Evolutionary conservation across 2,329 filamentous ascomycete genomes (phyloP).

Genomic region (Colletotrichum spaethianum): DNA sequence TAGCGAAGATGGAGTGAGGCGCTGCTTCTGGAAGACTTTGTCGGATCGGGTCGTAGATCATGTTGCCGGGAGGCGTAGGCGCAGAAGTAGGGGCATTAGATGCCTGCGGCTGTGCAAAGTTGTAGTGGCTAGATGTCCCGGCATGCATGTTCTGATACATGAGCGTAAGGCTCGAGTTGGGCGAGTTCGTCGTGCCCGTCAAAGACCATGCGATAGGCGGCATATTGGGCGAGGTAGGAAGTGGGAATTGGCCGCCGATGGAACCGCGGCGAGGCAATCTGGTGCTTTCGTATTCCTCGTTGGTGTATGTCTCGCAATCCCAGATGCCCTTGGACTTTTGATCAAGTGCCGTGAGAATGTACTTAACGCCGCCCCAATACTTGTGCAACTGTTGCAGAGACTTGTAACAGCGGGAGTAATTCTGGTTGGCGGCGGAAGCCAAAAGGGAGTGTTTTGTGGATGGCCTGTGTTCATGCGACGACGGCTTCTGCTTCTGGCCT

Average conservation of each 20-base stretch:
- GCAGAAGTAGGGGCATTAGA: constrained; percentile 50
- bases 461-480: constrained; percentile 51
- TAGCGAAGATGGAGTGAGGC: constrained; percentile 61
- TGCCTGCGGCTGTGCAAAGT: constrained; percentile 20
- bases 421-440: constrained; percentile 85
- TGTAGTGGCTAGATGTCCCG: constrained; percentile 42
- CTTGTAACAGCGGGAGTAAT: constrained; percentile 90
- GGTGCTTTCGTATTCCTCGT: constrained; percentile 84
- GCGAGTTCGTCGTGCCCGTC: constrained; percentile 89
- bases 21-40: constrained; percentile 65
- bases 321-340: constrained; percentile 90
- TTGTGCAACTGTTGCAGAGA: constrained; percentile 84
- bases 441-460: constrained; percentile 80
- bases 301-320: constrained; percentile 78
- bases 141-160: constrained; percentile 76
- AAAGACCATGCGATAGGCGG: constrained; percentile 84
- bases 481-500: constrained; percentile 32
- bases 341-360: constrained; percentile 88
- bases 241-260: constrained; percentile 57
- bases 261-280: constrained; percentile 61
- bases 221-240: constrained; percentile 64
- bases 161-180: constrained; percentile 85
- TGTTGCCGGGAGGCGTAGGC: constrained; percentile 68
- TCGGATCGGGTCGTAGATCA: constrained; percentile 73
- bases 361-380: constrained; percentile 90